phyloP scores from a whole-genome alignment of 768 basidiomycete genomes.

The Mycena leptocephala region DNA sequence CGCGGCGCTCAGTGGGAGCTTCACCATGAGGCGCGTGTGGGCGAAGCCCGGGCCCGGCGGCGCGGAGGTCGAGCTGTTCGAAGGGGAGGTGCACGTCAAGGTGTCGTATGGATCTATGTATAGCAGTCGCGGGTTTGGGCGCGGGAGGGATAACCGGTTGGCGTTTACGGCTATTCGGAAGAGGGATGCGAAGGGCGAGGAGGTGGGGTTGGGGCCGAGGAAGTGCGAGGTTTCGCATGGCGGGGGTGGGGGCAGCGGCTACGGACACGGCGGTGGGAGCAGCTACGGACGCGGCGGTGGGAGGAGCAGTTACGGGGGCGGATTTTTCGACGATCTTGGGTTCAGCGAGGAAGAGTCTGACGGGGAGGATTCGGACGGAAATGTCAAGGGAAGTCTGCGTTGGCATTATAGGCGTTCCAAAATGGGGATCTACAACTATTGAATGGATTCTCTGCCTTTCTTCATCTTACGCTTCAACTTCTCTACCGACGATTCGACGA shows the following conservation, averaged over 20 bases:
- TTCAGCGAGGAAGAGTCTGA: not conserved
- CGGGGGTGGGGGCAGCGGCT: not conserved
- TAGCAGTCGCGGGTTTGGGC: slow-evolving; percentile 4
- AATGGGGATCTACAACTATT: not conserved
- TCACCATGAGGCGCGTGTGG: slow-evolving; percentile 5
- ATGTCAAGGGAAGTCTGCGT: not conserved
- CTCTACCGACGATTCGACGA: no score
- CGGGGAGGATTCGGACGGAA: not conserved
- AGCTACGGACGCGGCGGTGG: not conserved
- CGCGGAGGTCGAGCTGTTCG: slow-evolving; percentile 11
- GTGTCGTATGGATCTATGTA: not conserved
- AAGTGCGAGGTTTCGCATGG: slow-evolving; percentile 4
- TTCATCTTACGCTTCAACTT: no score
- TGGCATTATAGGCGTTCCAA: not conserved
- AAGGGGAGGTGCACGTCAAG: not conserved
- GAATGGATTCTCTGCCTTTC: no score
- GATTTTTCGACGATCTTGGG: not conserved
- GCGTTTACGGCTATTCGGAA: slow-evolving; percentile 3
- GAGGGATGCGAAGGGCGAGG: not conserved
- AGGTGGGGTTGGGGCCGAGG: not conserved
- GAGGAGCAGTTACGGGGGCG: not conserved
- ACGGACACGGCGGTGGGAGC: not conserved
- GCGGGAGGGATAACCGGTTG: not conserved
- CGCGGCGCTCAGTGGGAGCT: not conserved
- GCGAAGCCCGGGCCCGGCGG: not conserved